Percentiles rank a stretch among this genome's conserved stretches.
These are phyloP conservation scores for Aquilaria malaccensis DNA, from an alignment of 345 rosid genomes.

Conservation along the genomic window DNA sequence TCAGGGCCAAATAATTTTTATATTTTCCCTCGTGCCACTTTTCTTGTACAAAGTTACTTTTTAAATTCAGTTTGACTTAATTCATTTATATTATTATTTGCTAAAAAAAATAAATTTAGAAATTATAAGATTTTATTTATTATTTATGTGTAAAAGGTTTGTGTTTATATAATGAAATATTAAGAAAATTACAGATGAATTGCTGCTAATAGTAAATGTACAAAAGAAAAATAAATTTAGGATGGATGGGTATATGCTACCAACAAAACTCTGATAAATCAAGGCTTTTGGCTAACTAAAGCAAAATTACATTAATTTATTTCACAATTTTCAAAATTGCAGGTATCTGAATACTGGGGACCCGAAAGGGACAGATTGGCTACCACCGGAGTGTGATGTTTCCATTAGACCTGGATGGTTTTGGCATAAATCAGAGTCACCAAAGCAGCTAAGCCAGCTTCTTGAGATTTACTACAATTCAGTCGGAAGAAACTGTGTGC, in stretches of 20 bases:
- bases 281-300: too few relatives aligned
- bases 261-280: background rate
- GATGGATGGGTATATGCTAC: background rate
- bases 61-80: too few relatives aligned
- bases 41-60: too few relatives aligned
- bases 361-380: conserved; percentile 48
- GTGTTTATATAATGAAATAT: too few relatives aligned
- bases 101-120: too few relatives aligned
- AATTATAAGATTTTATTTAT: too few relatives aligned
- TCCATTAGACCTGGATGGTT: conserved; percentile 64
- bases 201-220: too few relatives aligned
- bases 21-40: too few relatives aligned
- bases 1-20: too few relatives aligned
- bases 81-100: too few relatives aligned
- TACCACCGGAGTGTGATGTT: conserved; percentile 70
- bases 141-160: too few relatives aligned
- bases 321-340: conserved; percentile 11
- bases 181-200: too few relatives aligned
- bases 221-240: background rate
- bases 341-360: conserved; percentile 59
- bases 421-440: conserved; percentile 59
- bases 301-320: background rate
- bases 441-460: conserved; percentile 38
- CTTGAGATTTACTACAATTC: conserved; percentile 62
- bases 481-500: conserved; percentile 57